Evolutionary conservation across 371 early-diverging fungal genomes (phyloP).

Genomic region (Chytridiales sp.): DNA sequence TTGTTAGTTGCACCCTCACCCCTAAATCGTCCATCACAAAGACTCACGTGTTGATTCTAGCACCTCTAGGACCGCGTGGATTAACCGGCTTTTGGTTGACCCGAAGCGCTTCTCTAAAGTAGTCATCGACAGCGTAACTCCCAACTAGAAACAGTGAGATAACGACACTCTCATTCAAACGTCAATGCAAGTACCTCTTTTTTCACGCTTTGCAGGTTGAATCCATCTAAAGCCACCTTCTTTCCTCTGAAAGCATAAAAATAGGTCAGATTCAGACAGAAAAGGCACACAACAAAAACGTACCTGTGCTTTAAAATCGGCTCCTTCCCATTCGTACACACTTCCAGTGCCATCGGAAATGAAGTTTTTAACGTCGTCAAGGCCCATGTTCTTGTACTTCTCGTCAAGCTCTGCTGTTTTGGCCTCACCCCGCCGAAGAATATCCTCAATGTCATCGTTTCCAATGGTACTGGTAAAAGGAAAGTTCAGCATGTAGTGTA

Average conservation of each 20-base stretch:
- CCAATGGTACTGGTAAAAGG: slow-evolving; percentile 41
- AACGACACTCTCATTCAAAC: background rate
- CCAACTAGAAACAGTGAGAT: slow-evolving; percentile 7
- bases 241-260: slow-evolving; percentile 20
- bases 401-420: slow-evolving; percentile 86
- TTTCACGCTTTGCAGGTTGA: slow-evolving; percentile 85
- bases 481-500: background rate
- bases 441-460: slow-evolving; percentile 85
- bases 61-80: slow-evolving; percentile 44
- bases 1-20: background rate
- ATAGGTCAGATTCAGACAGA: background rate
- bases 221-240: slow-evolving; percentile 66
- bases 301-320: slow-evolving; percentile 72
- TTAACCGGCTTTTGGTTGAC: slow-evolving; percentile 18
- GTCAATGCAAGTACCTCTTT: slow-evolving; percentile 13
- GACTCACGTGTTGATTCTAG: slow-evolving; percentile 49
- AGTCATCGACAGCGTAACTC: slow-evolving; percentile 85
- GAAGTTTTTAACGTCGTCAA: slow-evolving; percentile 89
- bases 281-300: background rate
- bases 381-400: slow-evolving; percentile 83
- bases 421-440: slow-evolving; percentile 83
- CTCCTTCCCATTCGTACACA: slow-evolving; percentile 95
- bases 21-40: background rate
- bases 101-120: slow-evolving; percentile 79
- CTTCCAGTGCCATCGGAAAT: slow-evolving; percentile 63